Evolutionary conservation across 2,329 filamentous ascomycete species (phyloP), one percentile per base, ranked within the genome.

Genomic region (Byssoonygena ceratinophila): DNA sequence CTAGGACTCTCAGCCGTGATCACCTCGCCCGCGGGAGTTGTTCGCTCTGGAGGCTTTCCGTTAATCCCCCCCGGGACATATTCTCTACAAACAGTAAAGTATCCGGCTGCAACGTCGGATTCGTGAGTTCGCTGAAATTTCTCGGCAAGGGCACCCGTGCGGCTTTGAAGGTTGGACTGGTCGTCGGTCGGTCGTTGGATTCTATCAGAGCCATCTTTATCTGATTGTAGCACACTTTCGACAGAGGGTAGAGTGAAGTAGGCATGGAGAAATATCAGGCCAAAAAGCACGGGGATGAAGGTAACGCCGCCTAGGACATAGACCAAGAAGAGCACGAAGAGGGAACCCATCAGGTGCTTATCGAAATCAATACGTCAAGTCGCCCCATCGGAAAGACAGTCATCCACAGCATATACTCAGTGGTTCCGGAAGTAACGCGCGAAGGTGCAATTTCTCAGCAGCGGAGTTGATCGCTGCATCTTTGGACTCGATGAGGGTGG

Each of bases 21-120:
- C 14, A 85, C 84, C 53, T 85, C 82, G 16, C 87, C 88, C 11
- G 87, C 80, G 4, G 89, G 87, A 0, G 87, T 91, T 29, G 83
- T 81, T 55, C 88, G 80, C 71, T 95, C 90, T 54, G 91, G 89
- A 4, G 90, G 89, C 70, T 91, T 94, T 55, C 88, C 87, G 73
- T 94, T 94, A 67, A 94, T 84, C 39, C 89, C 90, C 65, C 89
- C 88, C 39, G 90, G 87, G 0, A 87, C 86, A 70, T 92, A 96
- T 71, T 95, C 89, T 65, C 90, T 81, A 65, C 87, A 94, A 14
- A 96, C 88, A n/a, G 89, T 87, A 68, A 96, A 96, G 71, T 94
- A 96, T 16, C 89, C 90, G 7, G 89, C 86, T 1, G 88, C 87
- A 37, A 89, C 85, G 64, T 94, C 87, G 31, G 81, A 76, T 54